Percentiles rank a stretch among this genome's conserved stretches.
Evolutionary conservation across 176 grass and related monocot species (phyloP).

Genomic region (Triticum turgidum): DNA sequence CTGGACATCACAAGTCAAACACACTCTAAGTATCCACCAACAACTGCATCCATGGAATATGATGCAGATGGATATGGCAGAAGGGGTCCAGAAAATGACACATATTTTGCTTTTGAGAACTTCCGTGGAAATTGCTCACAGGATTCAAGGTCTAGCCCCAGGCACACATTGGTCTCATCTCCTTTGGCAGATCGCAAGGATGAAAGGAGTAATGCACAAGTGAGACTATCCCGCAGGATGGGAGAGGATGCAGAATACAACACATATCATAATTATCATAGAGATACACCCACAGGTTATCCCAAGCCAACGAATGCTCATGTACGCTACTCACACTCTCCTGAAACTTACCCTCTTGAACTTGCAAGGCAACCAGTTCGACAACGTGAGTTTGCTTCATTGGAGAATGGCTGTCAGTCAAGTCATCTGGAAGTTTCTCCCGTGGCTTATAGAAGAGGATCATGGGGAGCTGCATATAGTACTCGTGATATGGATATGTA

Average conservation of each 20-base stretch:
- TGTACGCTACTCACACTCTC: slow-evolving; percentile 30
- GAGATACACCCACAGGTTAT: slow-evolving; percentile 16
- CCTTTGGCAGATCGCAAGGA: slow-evolving; percentile 37
- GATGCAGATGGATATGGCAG: slow-evolving; percentile 17
- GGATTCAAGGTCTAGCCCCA: slow-evolving; percentile 21
- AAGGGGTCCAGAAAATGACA: slow-evolving; percentile 27
- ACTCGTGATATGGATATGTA: slow-evolving; percentile 38
- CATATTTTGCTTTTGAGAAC: slow-evolving; percentile 46
- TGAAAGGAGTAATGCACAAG: slow-evolving; percentile 35
- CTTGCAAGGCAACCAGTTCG: not conserved
- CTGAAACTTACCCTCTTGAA: slow-evolving; percentile 33
- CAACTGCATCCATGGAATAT: slow-evolving; percentile 30
- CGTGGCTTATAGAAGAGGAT: slow-evolving; percentile 47
- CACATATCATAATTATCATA: slow-evolving; percentile 8
- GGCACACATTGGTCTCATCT: slow-evolving; percentile 32
- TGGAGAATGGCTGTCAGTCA: slow-evolving; percentile 34
- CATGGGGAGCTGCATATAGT: slow-evolving; percentile 34
- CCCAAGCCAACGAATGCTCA: slow-evolving; percentile 25
- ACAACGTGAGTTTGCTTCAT: slow-evolving; percentile 23
- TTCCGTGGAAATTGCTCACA: slow-evolving; percentile 45
- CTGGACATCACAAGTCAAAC: slow-evolving; percentile 25
- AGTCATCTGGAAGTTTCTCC: slow-evolving; percentile 40
- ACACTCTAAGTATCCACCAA: slow-evolving; percentile 32
- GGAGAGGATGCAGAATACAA: slow-evolving; percentile 21
- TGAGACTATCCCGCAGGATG: slow-evolving; percentile 34